A percentile compares a stretch with the other conserved stretches of the same genome.
Evolutionary conservation across 2,329 filamentous ascomycete genomes (phyloP).

Genomic region (Phyllosticta paracitricarpa): DNA sequence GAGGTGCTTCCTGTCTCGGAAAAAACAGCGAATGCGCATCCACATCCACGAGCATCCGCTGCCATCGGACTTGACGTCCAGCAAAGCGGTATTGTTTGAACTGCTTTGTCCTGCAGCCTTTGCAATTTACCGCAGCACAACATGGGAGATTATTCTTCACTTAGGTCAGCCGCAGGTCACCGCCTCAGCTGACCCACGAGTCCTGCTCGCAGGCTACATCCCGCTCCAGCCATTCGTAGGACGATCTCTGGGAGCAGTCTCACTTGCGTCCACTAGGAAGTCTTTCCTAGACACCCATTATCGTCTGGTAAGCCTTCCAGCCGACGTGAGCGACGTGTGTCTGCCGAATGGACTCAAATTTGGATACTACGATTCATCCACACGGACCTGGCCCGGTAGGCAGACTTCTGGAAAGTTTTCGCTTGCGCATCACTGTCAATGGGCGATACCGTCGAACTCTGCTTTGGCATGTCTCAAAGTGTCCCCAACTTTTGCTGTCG

Average conservation of each 20-base stretch:
- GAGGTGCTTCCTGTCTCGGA: conserved; percentile 33
- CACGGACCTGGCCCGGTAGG: conserved; percentile 29
- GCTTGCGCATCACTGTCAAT: conserved; percentile 37
- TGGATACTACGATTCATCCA: conserved; percentile 37
- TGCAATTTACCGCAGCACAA: conserved; percentile 41
- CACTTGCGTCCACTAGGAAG: conserved; percentile 38
- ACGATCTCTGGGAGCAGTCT: conserved; percentile 16
- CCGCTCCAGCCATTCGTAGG: conserved; percentile 20
- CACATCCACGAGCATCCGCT: conserved; percentile 41
- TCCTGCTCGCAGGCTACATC: conserved; percentile 24
- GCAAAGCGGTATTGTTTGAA: conserved; percentile 44
- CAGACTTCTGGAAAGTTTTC: conserved; percentile 21
- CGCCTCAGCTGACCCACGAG: conserved; percentile 13
- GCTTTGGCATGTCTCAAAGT: conserved; percentile 25
- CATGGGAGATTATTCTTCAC: conserved; percentile 37
- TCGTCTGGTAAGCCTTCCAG: conserved; percentile 30
- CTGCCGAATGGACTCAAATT: conserved; percentile 38
- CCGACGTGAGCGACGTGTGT: conserved; percentile 33
- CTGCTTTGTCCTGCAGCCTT: conserved; percentile 37
- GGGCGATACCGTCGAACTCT: conserved; percentile 29
- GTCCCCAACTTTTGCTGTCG: conserved; percentile 19
- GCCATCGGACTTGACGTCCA: conserved; percentile 26
- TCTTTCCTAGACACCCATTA: conserved; percentile 43
- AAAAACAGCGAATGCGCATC: conserved; percentile 34
- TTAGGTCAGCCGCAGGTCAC: conserved; percentile 22